Evolutionary conservation across 2,329 filamentous ascomycete species (phyloP).

Genomic region (Akanthomyces uredinophilus): DNA sequence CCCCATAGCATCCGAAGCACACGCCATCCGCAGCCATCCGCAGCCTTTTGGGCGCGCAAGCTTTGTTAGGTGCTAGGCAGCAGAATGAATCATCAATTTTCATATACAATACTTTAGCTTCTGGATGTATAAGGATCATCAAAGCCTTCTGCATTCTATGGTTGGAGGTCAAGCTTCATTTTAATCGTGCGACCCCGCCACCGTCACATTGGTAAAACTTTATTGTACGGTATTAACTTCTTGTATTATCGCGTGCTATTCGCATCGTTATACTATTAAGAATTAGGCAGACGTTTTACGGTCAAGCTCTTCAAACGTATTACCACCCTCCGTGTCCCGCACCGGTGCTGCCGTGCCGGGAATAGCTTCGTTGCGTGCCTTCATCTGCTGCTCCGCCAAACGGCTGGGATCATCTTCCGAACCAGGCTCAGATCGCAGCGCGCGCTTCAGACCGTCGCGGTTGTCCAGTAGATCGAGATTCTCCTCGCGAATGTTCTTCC

Average conservation of each 20-base stretch:
- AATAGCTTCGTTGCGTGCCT: slow-evolving; percentile 17
- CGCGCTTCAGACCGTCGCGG: slow-evolving; percentile 33
- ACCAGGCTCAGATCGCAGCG: slow-evolving; percentile 40
- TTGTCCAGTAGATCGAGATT: slow-evolving; percentile 29
- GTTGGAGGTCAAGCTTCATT: background rate
- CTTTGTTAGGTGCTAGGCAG: background rate
- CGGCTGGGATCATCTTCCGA: slow-evolving; percentile 43
- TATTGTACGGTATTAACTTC: background rate
- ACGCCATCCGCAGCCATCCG: background rate
- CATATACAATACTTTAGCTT: too few relatives aligned
- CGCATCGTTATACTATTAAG: background rate
- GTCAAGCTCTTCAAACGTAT: background rate
- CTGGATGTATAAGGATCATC: background rate
- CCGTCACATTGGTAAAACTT: background rate
- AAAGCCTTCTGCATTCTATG: background rate
- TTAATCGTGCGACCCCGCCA: background rate
- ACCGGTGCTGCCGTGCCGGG: background rate
- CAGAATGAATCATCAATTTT: background rate
- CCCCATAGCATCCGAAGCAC: slow-evolving; percentile 8
- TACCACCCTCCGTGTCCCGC: background rate
- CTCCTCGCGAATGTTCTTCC: slow-evolving; percentile 38
- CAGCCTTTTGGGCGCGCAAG: background rate
- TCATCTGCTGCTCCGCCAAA: slow-evolving; percentile 40
- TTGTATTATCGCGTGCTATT: background rate
- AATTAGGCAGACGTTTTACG: background rate